Evolutionary conservation across 1,284 basidiomycete species (phyloP).

Genomic region (Wolfiporia cocos): DNA sequence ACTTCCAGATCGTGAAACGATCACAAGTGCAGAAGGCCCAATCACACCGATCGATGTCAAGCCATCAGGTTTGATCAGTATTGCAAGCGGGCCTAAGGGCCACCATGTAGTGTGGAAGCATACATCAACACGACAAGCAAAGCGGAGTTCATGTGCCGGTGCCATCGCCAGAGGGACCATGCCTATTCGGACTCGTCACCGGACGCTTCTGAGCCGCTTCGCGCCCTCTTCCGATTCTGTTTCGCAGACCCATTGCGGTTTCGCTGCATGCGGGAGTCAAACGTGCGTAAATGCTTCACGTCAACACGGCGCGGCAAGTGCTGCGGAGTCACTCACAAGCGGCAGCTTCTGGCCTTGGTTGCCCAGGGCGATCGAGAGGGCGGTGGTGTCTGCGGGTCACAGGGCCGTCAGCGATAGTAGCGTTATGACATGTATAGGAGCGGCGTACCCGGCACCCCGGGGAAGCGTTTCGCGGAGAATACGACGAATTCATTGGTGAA

Average conservation of each 20-base stretch:
- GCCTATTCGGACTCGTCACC: conserved; percentile 45
- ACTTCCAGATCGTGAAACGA: conserved; percentile 23
- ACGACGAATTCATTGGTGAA: conserved; percentile 89
- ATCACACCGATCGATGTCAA: too few relatives aligned
- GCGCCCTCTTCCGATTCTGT: conserved; percentile 38
- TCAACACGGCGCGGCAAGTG: conserved; percentile 4
- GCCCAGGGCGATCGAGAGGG: conserved; percentile 86
- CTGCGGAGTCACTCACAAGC: conserved; percentile 44
- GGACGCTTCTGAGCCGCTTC: conserved; percentile 40
- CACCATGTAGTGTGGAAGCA: too few relatives aligned
- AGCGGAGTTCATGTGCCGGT: neutral
- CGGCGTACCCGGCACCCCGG: conserved; percentile 81
- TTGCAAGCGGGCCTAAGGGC: too few relatives aligned
- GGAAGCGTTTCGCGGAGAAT: conserved; percentile 88
- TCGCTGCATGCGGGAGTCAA: conserved; percentile 40
- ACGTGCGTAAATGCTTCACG: conserved; percentile 12
- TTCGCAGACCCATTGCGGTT: conserved; percentile 63
- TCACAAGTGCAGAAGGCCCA: conserved; percentile 6
- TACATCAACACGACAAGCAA: neutral
- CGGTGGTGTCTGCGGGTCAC: conserved; percentile 64
- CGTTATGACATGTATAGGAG: conserved; percentile 5
- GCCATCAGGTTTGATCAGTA: too few relatives aligned
- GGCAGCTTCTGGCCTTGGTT: conserved; percentile 90
- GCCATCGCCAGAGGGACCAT: conserved; percentile 3
- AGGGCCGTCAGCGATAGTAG: conserved; percentile 9